Evolutionary conservation across 345 rosid species (phyloP).

Genomic region (Gossypium arboreum): DNA sequence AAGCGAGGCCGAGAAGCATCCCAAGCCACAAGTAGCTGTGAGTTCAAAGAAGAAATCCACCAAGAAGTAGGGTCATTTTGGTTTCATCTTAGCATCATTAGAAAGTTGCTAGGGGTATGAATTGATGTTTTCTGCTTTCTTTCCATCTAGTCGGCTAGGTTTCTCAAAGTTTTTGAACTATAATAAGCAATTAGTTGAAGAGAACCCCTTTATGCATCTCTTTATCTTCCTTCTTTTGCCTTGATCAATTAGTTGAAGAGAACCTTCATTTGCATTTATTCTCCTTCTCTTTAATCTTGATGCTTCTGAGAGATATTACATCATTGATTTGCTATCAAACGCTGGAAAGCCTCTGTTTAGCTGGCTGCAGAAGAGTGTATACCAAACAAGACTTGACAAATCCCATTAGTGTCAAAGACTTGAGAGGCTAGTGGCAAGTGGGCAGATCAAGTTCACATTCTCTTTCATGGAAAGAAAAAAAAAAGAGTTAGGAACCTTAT

Average conservation of each 20-base stretch:
- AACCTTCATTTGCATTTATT: neutral
- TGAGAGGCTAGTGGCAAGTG: neutral
- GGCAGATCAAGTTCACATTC: neutral
- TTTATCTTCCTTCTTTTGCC: neutral
- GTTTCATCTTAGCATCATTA: neutral
- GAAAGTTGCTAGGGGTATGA: neutral
- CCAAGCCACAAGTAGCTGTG: conserved; percentile 53
- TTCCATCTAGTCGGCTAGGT: neutral
- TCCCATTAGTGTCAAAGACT: neutral
- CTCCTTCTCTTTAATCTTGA: neutral
- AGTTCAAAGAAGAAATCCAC: conserved; percentile 57
- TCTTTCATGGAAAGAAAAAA: neutral
- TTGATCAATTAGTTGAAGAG: conserved; percentile 1
- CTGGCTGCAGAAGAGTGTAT: neutral
- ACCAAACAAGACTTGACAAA: neutral
- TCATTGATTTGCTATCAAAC: neutral
- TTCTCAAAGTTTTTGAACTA: neutral
- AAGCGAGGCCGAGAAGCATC: conserved; percentile 71
- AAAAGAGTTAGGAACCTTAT: neutral
- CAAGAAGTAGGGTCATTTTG: conserved; percentile 43
- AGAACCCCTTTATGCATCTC: neutral
- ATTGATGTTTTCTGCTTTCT: neutral
- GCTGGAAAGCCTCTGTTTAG: neutral
- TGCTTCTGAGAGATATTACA: neutral
- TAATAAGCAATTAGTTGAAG: conserved; percentile 4